Conservation (phyloP, 345 rosid genomes). For the Sisymbrium altissimum region DNA sequence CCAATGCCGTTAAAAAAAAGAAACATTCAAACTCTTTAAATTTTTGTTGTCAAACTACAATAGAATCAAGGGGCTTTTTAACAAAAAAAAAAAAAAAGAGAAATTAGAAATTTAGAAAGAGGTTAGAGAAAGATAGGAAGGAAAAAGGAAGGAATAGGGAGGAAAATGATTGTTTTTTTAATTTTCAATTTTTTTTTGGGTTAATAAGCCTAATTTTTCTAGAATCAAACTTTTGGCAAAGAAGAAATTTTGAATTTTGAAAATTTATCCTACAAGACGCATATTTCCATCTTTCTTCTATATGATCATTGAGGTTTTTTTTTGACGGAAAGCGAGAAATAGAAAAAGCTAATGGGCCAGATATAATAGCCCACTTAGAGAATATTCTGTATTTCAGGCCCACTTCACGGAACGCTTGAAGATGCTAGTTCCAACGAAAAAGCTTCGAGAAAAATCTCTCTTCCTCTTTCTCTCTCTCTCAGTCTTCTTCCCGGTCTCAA, state of each 20-base stretch:
- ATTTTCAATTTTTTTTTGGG: too few relatives aligned
- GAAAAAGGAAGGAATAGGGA: too few relatives aligned
- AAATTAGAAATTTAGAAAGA: too few relatives aligned
- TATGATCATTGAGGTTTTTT: background rate
- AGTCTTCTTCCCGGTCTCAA: slow-evolving; percentile 2
- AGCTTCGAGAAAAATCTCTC: slow-evolving; percentile 12
- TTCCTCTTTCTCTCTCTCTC: background rate
- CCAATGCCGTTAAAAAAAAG: too few relatives aligned
- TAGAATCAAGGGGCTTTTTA: too few relatives aligned
- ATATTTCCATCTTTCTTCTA: background rate
- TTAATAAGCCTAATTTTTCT: too few relatives aligned
- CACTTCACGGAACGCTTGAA: background rate
- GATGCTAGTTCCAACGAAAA: background rate
- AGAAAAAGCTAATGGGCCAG: background rate
- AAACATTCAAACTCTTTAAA: too few relatives aligned
- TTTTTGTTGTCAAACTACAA: background rate
- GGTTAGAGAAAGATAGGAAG: too few relatives aligned
- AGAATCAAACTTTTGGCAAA: background rate
- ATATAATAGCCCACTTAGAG: background rate
- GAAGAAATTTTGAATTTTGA: background rate
- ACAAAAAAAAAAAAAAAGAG: too few relatives aligned
- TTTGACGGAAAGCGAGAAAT: background rate
- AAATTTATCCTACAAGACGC: too few relatives aligned
- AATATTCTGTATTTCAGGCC: background rate
- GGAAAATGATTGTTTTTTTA: too few relatives aligned